Evolutionary conservation across 371 early-diverging fungal genomes (phyloP).

Genomic region (Amoeboaphelidium protococcarum): DNA sequence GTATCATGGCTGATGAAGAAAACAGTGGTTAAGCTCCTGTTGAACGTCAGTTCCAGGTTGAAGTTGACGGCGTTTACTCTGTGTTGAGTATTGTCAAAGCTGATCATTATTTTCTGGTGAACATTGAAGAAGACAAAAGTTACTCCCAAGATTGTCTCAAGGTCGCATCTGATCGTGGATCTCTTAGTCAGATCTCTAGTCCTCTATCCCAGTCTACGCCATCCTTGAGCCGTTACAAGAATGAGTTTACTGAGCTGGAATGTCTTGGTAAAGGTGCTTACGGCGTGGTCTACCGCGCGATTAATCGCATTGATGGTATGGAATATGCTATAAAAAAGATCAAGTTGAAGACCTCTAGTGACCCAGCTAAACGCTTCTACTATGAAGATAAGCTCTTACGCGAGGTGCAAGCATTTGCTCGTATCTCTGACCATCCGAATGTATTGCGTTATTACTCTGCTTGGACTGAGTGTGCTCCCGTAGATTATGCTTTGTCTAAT

Average conservation of each 20-base stretch:
- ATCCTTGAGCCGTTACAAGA: conserved; percentile 20
- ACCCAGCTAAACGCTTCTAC: neutral
- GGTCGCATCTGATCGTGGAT: neutral
- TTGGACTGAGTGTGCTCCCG: conserved; percentile 22
- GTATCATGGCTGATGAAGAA: too few species aligned
- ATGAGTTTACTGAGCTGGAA: conserved; percentile 51
- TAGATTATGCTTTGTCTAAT: neutral
- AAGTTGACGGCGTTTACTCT: too few species aligned
- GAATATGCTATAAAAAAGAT: conserved; percentile 76
- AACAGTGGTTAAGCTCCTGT: too few species aligned
- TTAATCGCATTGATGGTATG: conserved; percentile 48
- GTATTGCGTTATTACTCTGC: conserved; percentile 77
- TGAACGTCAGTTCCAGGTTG: too few species aligned
- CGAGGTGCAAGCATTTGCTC: conserved; percentile 67
- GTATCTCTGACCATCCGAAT: conserved; percentile 50
- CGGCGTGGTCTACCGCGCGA: conserved; percentile 52
- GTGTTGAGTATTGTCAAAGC: too few species aligned
- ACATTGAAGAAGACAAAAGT: too few species aligned
- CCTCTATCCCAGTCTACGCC: neutral
- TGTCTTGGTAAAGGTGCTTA: conserved; percentile 78
- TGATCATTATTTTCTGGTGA: too few species aligned
- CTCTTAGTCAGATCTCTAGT: neutral
- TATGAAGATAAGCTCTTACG: conserved; percentile 11
- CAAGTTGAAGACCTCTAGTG: conserved; percentile 10
- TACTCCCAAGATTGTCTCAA: neutral